Evolutionary conservation across 768 basidiomycete genomes (phyloP), one percentile per base, ranked within the genome.

Genomic region (Rhodotorula paludigena): DNA sequence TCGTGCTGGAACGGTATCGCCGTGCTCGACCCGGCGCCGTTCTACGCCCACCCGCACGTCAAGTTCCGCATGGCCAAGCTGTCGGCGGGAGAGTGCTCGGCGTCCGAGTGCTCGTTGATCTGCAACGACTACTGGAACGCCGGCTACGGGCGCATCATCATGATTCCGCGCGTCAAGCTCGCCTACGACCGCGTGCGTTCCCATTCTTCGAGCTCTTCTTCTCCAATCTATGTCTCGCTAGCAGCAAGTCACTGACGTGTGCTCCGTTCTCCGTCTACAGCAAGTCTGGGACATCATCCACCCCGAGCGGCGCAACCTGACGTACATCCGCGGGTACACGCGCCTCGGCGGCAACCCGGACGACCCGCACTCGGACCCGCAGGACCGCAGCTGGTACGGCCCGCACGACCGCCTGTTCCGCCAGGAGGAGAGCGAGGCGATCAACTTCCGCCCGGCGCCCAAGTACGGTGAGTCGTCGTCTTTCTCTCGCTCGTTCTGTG

Each of bases 1-100:
- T 88, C 89, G 8, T 99, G 94, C 80, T 98, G 96, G 96, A 99
- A 98, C 77, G 96, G 96, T 25, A 88, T 98, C 73, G 93, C 94
- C 41, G 81, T 99, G 14, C 83, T 98, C 60, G 96, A 98, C 77
- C 92, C 96, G 0, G 92, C 88, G 16, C 96, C 96, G 11, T 89
- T 99, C 80, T 99, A 99, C 80, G 81, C 83, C 3, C 89, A 89
- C 0, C 90, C 92, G 15, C 90, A 90, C 72, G 88, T 97, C 64
- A 84, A 85, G 62, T 99, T 99, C 85, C 84, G 96, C 36, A 99
- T 99, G 96, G 96, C 96, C 8, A 83, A 82, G 61, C 84, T 98
- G 59, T 82, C 82, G 15, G 90, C 94, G 21, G 86, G 86, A 47
- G 96, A 99, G 77, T 98, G 96, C 77, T 91, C 89, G 45, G 96